Evolutionary conservation across 2,329 filamentous ascomycete species (phyloP), one percentile per base, ranked within the genome.

Genomic region (Paecilomyces formosus): DNA sequence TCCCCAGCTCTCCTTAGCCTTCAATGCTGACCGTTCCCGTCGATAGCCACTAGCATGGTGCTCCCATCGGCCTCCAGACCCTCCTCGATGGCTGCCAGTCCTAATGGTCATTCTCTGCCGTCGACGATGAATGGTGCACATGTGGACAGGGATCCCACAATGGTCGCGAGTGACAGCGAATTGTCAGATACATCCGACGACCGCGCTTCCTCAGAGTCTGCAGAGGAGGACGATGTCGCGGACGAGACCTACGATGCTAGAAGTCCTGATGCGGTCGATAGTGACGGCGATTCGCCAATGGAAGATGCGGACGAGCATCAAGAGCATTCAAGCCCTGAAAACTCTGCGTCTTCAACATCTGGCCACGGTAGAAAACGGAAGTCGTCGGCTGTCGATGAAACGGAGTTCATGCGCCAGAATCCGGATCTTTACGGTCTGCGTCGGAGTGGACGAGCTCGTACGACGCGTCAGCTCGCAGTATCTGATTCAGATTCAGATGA

Each of bases 351-450:
- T 53, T 83, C 85, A 67, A 87, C 87, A 67, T 89, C 88, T 51
- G 82, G 82, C 62, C 82, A 85, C 70, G 83, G 82, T 55, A 76
- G 81, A 61, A 96, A 96, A 81, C 88, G 92, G 64, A 86, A 76
- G 88, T 90, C 77, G 75, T 81, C 64, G 73, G 81, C 70, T 72
- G 75, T 84, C 39, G 86, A 88, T 55, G 89, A 94, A 66, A 88
- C 94, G 60, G 87, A 92, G 53, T 92, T 87, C 70, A 96, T 97
- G 67, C 84, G 88, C 68, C 89, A 90, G 70, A 96, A 99, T 69
- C 94, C 94, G 52, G 92, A 96, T 76, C 81, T 99, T 8, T 99
- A 97, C 78, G 94, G 94, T 54, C 81, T 99, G 65, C 86, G 94
- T 66, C 85, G 94, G 78, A 99, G 94, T 79, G 92, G 82, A 71